phyloP scores from a whole-genome alignment of 176 grass and related monocot species.

The Calamus simplicifolius region DNA sequence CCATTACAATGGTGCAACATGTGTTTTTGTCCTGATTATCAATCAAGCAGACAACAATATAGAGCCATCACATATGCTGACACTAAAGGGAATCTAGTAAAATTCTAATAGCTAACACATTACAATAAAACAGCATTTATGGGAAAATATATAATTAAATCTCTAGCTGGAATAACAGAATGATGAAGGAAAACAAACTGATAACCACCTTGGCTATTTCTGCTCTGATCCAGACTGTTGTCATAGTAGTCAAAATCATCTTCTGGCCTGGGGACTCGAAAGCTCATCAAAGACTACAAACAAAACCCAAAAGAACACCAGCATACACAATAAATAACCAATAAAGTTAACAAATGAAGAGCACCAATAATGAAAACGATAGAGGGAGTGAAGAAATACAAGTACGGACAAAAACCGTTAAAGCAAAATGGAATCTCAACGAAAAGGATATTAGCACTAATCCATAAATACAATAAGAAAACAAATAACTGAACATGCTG shows the following conservation, averaged over 20 bases:
- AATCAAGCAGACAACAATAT: not conserved
- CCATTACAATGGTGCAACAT: conserved; percentile 61
- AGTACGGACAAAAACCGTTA: too few species aligned
- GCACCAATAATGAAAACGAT: not conserved
- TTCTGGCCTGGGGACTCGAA: conserved; percentile 67
- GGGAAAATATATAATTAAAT: conserved; percentile 10
- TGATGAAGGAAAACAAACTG: conserved; percentile 1
- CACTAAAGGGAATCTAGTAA: not conserved
- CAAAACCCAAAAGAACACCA: conserved; percentile 7
- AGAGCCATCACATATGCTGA: not conserved
- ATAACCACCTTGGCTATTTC: conserved; percentile 53
- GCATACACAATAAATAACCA: not conserved
- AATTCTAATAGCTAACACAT: not conserved
- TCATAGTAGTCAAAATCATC: conserved; percentile 51
- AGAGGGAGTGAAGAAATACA: too few species aligned
- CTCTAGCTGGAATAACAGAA: not conserved
- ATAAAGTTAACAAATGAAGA: not conserved
- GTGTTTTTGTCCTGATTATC: conserved; percentile 34
- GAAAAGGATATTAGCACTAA: too few species aligned
- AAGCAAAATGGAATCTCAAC: too few species aligned
- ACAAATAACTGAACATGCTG: too few species aligned
- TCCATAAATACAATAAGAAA: too few species aligned
- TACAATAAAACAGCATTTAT: not conserved
- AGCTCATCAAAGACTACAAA: conserved; percentile 75
- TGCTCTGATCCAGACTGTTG: conserved; percentile 68